Base-by-base conservation (phyloP, 805 yeast species). In the Saccharomyces jurei region DNA sequence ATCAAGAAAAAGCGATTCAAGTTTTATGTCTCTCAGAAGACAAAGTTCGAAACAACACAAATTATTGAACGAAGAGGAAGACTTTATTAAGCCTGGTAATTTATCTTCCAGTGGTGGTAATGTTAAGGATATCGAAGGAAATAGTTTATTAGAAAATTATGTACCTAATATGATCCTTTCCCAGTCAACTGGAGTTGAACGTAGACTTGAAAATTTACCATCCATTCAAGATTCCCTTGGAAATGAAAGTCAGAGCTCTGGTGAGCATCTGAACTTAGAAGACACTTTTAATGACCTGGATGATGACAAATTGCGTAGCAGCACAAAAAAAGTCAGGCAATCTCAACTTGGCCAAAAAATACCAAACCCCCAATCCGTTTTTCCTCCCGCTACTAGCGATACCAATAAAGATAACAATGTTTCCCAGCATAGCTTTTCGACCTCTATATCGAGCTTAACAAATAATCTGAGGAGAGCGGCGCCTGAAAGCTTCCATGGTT, bases 161-260 rank as follows among this genome's bases (percentile, higher is more conserved):
- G 63, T 71, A 48, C 77, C 75, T n/a, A 66, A 68, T 52, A 72
- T 74, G 74, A 74, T 75, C 6, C 66, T 79, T 4, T 79, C 83
- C 2, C 83, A 80, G 58, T 78, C 83, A 0, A 78, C 81, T 0
- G 83, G 83, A 0, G 71, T 75, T 44, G 81, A 78, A 41, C 64
- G 75, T 51, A 71, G 71, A 4, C 72, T 74, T 55, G 70, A 68
- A 25, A 69, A 67, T 25, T 69, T 70, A 9, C 67, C 65, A 53
- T 70, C 59, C 59, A 69, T 58, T 54, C 74, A 44, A 60, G 67
- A 61, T 64, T 70, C 63, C 50, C 59, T 60, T 55, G 61, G 50
- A 50, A 67, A 30, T 58, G 61, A 1, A 41, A 56, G 6, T 13
- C 57, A 6, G 5, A 56, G 8, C 53, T 54, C 17, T 14, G 51